Percentiles rank a stretch among this genome's conserved stretches.
Conservation (phyloP, 1,139 yeast species). For the Ogataea hybrid region DNA sequence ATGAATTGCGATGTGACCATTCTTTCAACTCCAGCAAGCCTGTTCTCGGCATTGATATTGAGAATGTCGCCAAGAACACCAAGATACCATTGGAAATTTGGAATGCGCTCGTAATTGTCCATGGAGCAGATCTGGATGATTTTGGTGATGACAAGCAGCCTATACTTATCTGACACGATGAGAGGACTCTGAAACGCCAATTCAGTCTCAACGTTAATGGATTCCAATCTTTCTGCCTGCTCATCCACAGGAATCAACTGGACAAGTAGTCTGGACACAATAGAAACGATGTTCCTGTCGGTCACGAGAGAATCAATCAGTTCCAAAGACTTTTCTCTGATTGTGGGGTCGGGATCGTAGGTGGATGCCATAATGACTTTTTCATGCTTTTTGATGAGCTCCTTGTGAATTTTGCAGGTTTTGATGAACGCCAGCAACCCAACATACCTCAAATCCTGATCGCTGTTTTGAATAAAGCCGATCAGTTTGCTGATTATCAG, state of each 20-base stretch:
- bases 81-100: conserved; percentile 88
- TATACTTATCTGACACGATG: conserved; percentile 55
- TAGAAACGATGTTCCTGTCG: conserved; percentile 68
- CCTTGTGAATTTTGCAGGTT: conserved; percentile 72
- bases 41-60: conserved; percentile 35
- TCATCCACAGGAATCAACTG: conserved; percentile 58
- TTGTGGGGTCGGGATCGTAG: conserved; percentile 76
- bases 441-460: conserved; percentile 85
- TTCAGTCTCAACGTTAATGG: conserved; percentile 17
- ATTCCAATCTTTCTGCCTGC: conserved; percentile 27
- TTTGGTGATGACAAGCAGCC: conserved; percentile 54
- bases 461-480: conserved; percentile 68
- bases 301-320: conserved; percentile 70
- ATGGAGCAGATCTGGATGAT: conserved; percentile 54
- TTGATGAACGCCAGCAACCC: conserved; percentile 81
- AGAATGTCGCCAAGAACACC: conserved; percentile 73
- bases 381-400: conserved; percentile 60
- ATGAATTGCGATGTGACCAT: conserved; percentile 69
- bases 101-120: conserved; percentile 70
- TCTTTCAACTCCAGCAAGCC: conserved; percentile 43
- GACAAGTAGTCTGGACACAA: conserved; percentile 64
- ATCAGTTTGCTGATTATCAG: conserved; percentile 65
- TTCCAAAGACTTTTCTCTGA: conserved; percentile 79
- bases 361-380: conserved; percentile 71
- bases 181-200: conserved; percentile 31